A percentile compares a stretch with the other conserved stretches of the same genome.
Evolutionary conservation across 768 basidiomycete species (phyloP).

Genomic region (Tremella yokohamensis): DNA sequence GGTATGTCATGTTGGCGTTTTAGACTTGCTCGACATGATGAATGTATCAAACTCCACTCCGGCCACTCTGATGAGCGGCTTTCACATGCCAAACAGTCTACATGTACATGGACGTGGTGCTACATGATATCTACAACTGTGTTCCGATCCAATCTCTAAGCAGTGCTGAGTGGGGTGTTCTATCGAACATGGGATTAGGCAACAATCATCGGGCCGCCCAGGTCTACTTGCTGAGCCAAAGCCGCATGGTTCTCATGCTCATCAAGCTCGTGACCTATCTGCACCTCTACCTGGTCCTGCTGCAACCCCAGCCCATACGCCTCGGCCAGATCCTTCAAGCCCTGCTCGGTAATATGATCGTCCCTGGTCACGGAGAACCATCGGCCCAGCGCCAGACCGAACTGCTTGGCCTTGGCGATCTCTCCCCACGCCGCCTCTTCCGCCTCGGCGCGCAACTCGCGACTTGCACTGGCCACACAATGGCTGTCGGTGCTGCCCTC

Average conservation of each 20-base stretch:
- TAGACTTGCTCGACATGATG: background rate
- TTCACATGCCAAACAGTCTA: background rate
- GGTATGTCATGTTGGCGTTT: conserved; percentile 20
- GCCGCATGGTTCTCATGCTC: conserved; percentile 3
- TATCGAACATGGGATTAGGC: too few relatives aligned
- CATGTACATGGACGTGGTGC: background rate
- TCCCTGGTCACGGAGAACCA: conserved; percentile 18
- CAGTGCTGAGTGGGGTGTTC: too few relatives aligned
- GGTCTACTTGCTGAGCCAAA: too few relatives aligned
- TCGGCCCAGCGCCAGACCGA: conserved; percentile 25
- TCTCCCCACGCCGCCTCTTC: conserved; percentile 37
- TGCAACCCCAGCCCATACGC: conserved; percentile 22
- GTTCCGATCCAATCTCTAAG: too few relatives aligned
- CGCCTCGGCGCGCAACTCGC: conserved; percentile 15
- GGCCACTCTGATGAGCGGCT: too few relatives aligned
- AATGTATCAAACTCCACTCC: too few relatives aligned
- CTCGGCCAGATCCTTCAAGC: conserved; percentile 17
- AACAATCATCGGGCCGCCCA: too few relatives aligned
- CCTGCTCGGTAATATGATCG: conserved; percentile 16
- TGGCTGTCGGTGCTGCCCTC: conserved; percentile 1
- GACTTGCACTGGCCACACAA: background rate
- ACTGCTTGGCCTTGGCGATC: conserved; percentile 29
- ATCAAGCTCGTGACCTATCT: conserved; percentile 2
- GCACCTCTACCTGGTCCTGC: background rate
- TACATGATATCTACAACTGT: background rate